Evolutionary conservation across 768 basidiomycete genomes (phyloP), one percentile per base, ranked within the genome.

Genomic region (Phlebiopsis gigantea): DNA sequence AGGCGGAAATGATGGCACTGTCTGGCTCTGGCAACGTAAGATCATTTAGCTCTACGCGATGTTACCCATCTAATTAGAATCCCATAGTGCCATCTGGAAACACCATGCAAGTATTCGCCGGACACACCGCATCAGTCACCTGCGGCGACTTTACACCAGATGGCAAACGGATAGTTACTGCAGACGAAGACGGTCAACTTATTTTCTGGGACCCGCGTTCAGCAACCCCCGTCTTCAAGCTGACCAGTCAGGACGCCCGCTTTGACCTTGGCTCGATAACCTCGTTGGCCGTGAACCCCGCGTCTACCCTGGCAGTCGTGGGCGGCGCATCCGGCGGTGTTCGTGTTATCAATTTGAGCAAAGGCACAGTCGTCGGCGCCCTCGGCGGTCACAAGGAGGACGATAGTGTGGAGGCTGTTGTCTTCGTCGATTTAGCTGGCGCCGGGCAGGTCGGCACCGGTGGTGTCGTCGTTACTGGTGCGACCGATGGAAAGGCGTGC

Each of bases 11-110:
- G 96, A 98, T 70, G 81, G 87, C 6, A 96, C 90, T 0, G 84
- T 93, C 24, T 99, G 97, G 97, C 75, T 99, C 61, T 99, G 94
- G 94, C 93, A 98, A 76, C 74, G 96, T 97, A 71, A 63, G 87
- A n/a, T 72, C n/a, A 14, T 44, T 19, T 53, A 5, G 17, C 39
- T 46, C 10, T 1, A 19, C 22, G n/a, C 24, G 3, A 15, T 21
- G 19, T 29, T 29, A 14, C 15, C 8, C 34, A 5, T 47, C 55
- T 42, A 26, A 46, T 56, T 50, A 22, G n/a, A n/a, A n/a, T 25
- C 26, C 7, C n/a, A 8, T 68, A 98, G 96, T 99, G 26, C 97
- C 97, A 2, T 90, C 88, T 5, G 97, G 97, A 43, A 89, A 83
- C 61, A 95, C 87, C 51, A 95, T 99, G 89, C 90, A 94, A 66